These are phyloP conservation scores for Venturia aucupariae DNA, from an alignment of 2,329 filamentous ascomycete species.

Conservation along the genomic window DNA sequence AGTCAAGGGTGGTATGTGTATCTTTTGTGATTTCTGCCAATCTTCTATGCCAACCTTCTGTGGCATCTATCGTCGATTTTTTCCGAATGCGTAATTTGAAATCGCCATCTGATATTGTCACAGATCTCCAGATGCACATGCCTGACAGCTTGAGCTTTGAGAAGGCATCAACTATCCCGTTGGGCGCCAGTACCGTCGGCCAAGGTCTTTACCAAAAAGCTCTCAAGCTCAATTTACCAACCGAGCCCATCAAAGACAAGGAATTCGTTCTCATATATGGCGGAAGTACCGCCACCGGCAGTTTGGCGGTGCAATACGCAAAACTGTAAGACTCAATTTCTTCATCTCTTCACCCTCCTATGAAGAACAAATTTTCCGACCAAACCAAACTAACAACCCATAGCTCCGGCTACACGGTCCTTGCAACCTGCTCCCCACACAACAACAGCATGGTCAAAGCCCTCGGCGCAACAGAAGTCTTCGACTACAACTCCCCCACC, in stretches of 20 bases:
- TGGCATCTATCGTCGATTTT: neutral
- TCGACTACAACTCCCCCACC: conserved; percentile 30
- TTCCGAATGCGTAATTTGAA: neutral
- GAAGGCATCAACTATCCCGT: conserved; percentile 30
- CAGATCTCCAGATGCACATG: conserved; percentile 16
- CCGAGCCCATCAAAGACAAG: conserved; percentile 27
- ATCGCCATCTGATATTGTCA: conserved; percentile 7
- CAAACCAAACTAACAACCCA: neutral
- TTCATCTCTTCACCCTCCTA: too few species aligned
- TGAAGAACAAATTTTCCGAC: too few species aligned
- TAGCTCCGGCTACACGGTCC: conserved; percentile 31
- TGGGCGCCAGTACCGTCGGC: conserved; percentile 11
- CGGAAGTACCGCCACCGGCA: conserved; percentile 42
- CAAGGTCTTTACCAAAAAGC: conserved; percentile 15
- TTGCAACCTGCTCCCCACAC: conserved; percentile 29
- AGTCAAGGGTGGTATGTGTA: conserved; percentile 4
- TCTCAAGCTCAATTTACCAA: conserved; percentile 7
- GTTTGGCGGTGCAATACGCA: conserved; percentile 41
- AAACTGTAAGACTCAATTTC: conserved; percentile 24
- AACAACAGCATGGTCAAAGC: conserved; percentile 24
- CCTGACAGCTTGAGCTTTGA: conserved; percentile 30
- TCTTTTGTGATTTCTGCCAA: neutral
- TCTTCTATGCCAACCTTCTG: neutral
- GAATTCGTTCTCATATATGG: conserved; percentile 42
- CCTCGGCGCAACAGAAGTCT: conserved; percentile 24